phyloP scores from a whole-genome alignment of 1,139 yeast genomes.

The Kodamaea suecica region DNA sequence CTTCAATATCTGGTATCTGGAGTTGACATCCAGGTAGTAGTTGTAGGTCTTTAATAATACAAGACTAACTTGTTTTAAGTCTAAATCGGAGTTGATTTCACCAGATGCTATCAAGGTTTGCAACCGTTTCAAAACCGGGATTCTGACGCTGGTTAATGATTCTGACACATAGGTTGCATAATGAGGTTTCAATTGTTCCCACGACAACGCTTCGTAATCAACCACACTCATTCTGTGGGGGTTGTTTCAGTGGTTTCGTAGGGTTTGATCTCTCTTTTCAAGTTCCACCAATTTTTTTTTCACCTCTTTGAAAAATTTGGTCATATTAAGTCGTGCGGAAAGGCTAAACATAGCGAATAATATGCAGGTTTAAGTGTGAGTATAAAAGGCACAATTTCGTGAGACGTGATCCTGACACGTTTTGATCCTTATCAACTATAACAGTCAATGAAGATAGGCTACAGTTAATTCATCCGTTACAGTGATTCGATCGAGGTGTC shows the following conservation, averaged over 20 bases:
- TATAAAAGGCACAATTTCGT: too few relatives aligned
- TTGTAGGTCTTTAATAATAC: slow-evolving; percentile 44
- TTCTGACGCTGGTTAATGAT: slow-evolving; percentile 35
- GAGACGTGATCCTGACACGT: too few relatives aligned
- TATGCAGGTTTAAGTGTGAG: too few relatives aligned
- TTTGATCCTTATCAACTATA: slow-evolving; percentile 54
- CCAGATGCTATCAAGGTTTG: slow-evolving; percentile 13
- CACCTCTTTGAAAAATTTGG: not conserved
- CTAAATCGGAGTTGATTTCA: slow-evolving; percentile 18
- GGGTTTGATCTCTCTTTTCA: too few relatives aligned
- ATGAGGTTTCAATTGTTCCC: slow-evolving; percentile 26
- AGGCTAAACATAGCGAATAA: too few relatives aligned
- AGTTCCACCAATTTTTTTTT: slow-evolving; percentile 3
- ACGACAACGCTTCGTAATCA: slow-evolving; percentile 10
- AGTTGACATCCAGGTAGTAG: slow-evolving; percentile 49
- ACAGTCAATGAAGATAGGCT: slow-evolving; percentile 64
- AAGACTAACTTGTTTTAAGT: slow-evolving; percentile 21
- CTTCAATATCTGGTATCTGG: slow-evolving; percentile 40
- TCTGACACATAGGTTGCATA: slow-evolving; percentile 26
- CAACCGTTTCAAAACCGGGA: slow-evolving; percentile 25
- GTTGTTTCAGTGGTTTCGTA: not conserved
- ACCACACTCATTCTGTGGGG: slow-evolving; percentile 1
- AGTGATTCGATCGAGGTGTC: slow-evolving; percentile 20
- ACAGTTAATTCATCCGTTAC: slow-evolving; percentile 43
- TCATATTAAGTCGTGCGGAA: too few relatives aligned